Conservation (phyloP, 1,139 yeast genomes). For the Geotrichum australiense region DNA sequence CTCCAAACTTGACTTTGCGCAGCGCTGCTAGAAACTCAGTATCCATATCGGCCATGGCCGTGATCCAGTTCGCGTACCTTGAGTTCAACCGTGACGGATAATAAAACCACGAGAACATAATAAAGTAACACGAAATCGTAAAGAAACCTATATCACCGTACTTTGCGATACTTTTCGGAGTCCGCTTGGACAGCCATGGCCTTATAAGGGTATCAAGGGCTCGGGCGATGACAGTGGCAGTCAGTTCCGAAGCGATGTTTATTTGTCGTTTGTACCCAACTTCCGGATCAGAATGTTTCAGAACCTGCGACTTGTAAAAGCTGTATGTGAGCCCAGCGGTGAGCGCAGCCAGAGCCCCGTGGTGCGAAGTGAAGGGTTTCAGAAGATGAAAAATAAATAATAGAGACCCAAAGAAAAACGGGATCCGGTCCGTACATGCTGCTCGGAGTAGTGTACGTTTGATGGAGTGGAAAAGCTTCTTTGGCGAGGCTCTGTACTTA, state of each 20-base stretch:
- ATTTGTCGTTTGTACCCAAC: conserved; percentile 19
- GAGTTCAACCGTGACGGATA: conserved; percentile 36
- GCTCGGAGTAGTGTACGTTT: conserved; percentile 26
- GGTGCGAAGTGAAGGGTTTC: conserved; percentile 18
- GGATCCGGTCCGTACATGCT: conserved; percentile 33
- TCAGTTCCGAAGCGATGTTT: conserved; percentile 23
- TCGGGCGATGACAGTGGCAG: conserved; percentile 24
- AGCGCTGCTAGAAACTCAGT: conserved; percentile 34
- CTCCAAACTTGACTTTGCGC: conserved; percentile 28
- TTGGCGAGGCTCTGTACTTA: conserved; percentile 23
- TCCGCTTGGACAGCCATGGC: conserved; percentile 12
- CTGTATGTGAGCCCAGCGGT: conserved; percentile 15
- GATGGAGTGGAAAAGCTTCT: conserved; percentile 19
- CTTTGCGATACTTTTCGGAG: not conserved
- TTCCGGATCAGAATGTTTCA: conserved; percentile 14
- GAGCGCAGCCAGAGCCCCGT: conserved; percentile 17
- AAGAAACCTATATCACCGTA: conserved; percentile 27
- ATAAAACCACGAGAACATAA: conserved; percentile 41
- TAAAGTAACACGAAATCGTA: conserved; percentile 26
- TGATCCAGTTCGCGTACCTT: conserved; percentile 40
- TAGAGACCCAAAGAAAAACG: conserved; percentile 32
- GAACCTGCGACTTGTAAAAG: conserved; percentile 19
- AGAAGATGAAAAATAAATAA: conserved; percentile 15
- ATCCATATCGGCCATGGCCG: conserved; percentile 40
- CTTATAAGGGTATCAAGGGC: conserved; percentile 24